These are phyloP conservation scores for Tylopilus sp. DNA, from an alignment of 1,284 basidiomycete species.

Conservation along the genomic window DNA sequence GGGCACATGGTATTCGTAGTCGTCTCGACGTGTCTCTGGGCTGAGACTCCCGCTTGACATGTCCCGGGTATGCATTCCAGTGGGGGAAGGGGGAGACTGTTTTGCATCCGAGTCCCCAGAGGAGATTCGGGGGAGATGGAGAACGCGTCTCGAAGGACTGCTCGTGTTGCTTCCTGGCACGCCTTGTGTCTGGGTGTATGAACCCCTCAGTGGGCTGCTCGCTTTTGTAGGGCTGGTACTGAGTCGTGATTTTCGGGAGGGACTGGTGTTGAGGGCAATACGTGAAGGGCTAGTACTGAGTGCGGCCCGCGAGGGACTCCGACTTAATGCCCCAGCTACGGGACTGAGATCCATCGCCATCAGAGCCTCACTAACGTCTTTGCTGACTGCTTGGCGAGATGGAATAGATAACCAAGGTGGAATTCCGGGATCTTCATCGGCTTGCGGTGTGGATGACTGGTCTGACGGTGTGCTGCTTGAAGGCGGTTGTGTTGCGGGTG, in stretches of 20 bases:
- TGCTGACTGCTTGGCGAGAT: conserved; percentile 23
- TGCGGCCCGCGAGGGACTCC: conserved; percentile 38
- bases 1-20: conserved; percentile 2
- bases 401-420: conserved; percentile 48
- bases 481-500: conserved; percentile 14
- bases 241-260: conserved; percentile 37
- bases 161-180: conserved; percentile 27
- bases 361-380: conserved; percentile 44
- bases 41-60: background rate
- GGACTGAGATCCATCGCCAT: conserved; percentile 53
- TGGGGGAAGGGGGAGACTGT: conserved; percentile 10
- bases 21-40: conserved; percentile 17
- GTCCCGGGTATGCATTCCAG: conserved; percentile 1
- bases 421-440: conserved; percentile 29
- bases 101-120: conserved; percentile 24
- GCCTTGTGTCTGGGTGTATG: conserved; percentile 13
- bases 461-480: conserved; percentile 28
- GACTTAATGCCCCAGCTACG: conserved; percentile 22
- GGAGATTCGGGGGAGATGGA: conserved; percentile 37
- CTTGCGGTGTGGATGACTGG: conserved; percentile 32
- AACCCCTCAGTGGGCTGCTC: conserved; percentile 32
- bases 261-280: conserved; percentile 26
- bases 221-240: conserved; percentile 36
- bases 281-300: conserved; percentile 44
- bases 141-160: conserved; percentile 36